Percentiles rank a stretch among this genome's conserved stretches.
phyloP scores from a whole-genome alignment of 768 basidiomycete genomes.

The Pleurotus pulmonarius region DNA sequence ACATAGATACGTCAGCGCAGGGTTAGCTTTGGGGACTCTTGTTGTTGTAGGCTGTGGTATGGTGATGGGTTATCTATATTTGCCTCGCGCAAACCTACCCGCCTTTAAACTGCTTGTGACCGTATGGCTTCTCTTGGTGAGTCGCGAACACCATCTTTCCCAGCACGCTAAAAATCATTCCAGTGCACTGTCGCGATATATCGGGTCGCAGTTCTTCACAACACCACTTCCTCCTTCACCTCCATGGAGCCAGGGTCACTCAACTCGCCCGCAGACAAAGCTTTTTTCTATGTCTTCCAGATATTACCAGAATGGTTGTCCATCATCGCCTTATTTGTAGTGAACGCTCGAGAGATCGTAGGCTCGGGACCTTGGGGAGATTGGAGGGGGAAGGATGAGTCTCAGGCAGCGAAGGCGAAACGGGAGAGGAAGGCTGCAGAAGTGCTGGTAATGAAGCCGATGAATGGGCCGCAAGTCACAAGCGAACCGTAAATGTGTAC shows the following conservation, averaged over 20 bases:
- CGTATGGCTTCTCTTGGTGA: constrained; percentile 26
- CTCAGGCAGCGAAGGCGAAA: constrained; percentile 18
- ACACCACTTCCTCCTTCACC: constrained; percentile 27
- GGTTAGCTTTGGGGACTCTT: constrained; percentile 11
- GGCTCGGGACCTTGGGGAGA: constrained; percentile 32
- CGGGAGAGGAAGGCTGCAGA: constrained; percentile 16
- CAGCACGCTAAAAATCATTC: neutral
- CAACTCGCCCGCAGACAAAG: constrained; percentile 31
- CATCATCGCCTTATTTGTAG: constrained; percentile 20
- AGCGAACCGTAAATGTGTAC: no score
- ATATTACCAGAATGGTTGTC: constrained; percentile 41
- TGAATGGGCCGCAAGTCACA: no score
- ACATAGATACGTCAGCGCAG: constrained; percentile 22
- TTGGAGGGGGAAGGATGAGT: constrained; percentile 25
- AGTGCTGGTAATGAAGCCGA: no score
- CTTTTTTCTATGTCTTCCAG: constrained; percentile 40
- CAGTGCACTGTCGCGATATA: constrained; percentile 32
- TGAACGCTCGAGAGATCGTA: constrained; percentile 28
- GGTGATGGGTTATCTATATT: constrained; percentile 20
- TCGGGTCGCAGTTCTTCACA: constrained; percentile 35
- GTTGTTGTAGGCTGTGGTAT: constrained; percentile 10
- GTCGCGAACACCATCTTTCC: constrained; percentile 8
- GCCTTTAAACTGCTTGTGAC: constrained; percentile 17
- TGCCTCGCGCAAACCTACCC: constrained; percentile 22
- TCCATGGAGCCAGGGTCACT: constrained; percentile 26